A percentile compares a stretch with the other conserved stretches of the same genome.
These are phyloP conservation scores for Penicillium olsonii DNA, from an alignment of 2,329 filamentous ascomycete genomes.

Conservation along the genomic window DNA sequence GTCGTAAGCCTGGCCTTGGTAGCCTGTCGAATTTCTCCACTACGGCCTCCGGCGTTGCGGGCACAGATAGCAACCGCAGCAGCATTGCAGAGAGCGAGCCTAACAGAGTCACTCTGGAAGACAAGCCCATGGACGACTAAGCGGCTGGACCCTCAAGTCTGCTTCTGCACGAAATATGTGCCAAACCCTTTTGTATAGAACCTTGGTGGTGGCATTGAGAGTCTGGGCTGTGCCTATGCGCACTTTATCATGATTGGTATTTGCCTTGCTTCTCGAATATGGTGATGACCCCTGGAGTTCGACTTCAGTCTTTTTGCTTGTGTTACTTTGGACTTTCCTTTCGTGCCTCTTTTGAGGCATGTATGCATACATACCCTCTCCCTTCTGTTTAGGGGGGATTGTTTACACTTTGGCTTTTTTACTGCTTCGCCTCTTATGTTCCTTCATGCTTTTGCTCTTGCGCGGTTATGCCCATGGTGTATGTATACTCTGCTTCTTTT, in stretches of 20 bases:
- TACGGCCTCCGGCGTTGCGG: conserved; percentile 23
- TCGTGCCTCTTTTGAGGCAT: conserved; percentile 3
- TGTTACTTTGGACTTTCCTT: background rate
- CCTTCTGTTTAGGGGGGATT: conserved; percentile 2
- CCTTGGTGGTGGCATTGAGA: background rate
- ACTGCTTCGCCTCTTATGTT: conserved; percentile 3
- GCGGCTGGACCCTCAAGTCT: background rate
- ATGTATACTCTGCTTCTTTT: conserved; percentile 11
- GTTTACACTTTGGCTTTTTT: conserved; percentile 4
- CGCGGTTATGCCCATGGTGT: conserved; percentile 6
- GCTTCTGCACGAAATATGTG: background rate
- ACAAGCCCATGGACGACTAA: conserved; percentile 77
- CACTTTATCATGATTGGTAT: background rate
- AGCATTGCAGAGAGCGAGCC: conserved; percentile 42
- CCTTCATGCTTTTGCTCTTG: conserved; percentile 6
- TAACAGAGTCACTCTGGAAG: conserved; percentile 66
- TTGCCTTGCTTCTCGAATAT: background rate
- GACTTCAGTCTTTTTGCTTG: background rate
- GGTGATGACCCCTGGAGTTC: conserved; percentile 3
- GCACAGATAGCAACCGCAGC: conserved; percentile 35
- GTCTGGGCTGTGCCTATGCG: background rate
- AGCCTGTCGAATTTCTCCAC: conserved; percentile 37
- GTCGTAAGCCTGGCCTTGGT: conserved; percentile 51
- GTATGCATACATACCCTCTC: conserved; percentile 10
- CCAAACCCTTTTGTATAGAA: conserved; percentile 5